Conservation (phyloP, 352 stramenopile species). For the Globisporangium polare region DNA sequence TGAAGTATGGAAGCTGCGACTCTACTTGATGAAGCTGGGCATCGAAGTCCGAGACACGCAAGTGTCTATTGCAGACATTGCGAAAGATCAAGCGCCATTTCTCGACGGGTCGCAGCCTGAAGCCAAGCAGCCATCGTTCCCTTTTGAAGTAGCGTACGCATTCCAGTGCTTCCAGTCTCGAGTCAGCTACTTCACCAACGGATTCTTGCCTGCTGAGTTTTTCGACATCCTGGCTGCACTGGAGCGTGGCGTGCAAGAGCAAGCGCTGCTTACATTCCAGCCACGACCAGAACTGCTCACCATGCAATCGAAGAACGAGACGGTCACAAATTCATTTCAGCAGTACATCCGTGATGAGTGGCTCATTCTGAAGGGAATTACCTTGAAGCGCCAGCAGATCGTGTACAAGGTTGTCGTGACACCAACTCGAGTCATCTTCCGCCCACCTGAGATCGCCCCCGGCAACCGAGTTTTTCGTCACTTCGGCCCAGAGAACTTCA, state of each 20-base stretch:
- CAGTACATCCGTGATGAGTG: constrained; percentile 31
- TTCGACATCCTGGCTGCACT: constrained; percentile 30
- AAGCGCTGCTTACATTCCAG: constrained; percentile 39
- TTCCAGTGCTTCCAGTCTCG: constrained; percentile 47
- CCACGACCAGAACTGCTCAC: constrained; percentile 24
- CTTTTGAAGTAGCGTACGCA: constrained; percentile 39
- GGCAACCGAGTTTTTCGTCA: constrained; percentile 69
- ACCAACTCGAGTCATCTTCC: constrained; percentile 63
- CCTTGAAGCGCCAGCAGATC: constrained; percentile 8
- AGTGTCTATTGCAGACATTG: constrained; percentile 15
- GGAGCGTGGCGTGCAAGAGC: constrained; percentile 35
- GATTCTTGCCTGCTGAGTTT: constrained; percentile 30
- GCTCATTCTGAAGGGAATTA: constrained; percentile 19
- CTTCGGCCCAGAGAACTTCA: constrained; percentile 68
- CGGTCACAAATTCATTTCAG: constrained; percentile 33
- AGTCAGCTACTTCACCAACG: constrained; percentile 45
- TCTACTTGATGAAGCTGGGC: constrained; percentile 43
- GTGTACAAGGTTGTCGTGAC: constrained; percentile 70
- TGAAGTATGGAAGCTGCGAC: constrained; percentile 38
- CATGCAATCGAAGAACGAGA: constrained; percentile 23
- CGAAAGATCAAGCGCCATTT: neutral
- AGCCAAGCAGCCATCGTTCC: constrained; percentile 6
- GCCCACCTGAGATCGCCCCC: constrained; percentile 40
- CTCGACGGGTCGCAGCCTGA: neutral
- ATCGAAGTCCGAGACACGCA: constrained; percentile 47